These are phyloP conservation scores for Macrotyloma uniflorum DNA, from an alignment of 306 rosid species.

Conservation along the genomic window DNA sequence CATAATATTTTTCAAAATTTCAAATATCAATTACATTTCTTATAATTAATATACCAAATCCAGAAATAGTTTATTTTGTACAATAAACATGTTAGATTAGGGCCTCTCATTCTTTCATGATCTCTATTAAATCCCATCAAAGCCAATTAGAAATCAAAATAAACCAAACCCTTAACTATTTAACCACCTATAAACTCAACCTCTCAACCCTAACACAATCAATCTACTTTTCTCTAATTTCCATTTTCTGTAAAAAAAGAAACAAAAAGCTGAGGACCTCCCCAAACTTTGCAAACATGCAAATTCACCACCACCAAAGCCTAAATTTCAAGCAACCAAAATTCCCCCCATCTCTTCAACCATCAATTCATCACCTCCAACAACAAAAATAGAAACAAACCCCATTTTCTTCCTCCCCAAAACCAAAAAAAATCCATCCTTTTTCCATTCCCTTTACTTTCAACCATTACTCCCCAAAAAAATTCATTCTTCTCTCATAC, in stretches of 20 bases:
- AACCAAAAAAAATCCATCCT: constrained; percentile 18
- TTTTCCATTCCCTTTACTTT: too few species aligned
- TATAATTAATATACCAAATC: neutral
- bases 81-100: neutral
- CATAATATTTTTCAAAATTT: neutral
- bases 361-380: neutral
- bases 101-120: constrained; percentile 27
- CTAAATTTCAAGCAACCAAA: constrained; percentile 56
- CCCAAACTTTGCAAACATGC: constrained; percentile 43
- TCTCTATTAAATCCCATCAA: constrained; percentile 38
- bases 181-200: constrained; percentile 45
- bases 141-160: neutral
- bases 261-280: constrained; percentile 40
- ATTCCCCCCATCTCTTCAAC: constrained; percentile 14
- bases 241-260: constrained; percentile 20
- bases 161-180: constrained; percentile 30
- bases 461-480: constrained; percentile 5
- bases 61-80: constrained; percentile 20
- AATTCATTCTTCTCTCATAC: neutral
- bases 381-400: constrained; percentile 11
- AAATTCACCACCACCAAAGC: constrained; percentile 40
- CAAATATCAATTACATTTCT: neutral
- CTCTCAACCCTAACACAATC: constrained; percentile 29
- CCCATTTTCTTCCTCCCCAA: constrained; percentile 16
- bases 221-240: neutral